Evolutionary conservation across 257 asterid species (phyloP).

Genomic region (Rehmannia glutinosa): DNA sequence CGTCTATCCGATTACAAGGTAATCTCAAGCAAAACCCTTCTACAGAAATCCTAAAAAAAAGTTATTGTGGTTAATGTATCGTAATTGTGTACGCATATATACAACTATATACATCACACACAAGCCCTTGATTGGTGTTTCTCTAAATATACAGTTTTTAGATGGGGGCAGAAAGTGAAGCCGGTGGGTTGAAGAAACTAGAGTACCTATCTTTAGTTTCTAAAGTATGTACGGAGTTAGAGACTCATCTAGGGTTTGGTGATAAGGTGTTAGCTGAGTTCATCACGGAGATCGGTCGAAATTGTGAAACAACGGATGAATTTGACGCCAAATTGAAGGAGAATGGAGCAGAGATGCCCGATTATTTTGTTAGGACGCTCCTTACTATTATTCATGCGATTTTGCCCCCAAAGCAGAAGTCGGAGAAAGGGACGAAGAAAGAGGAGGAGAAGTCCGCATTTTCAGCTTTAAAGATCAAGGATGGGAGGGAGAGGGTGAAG

Average conservation of each 20-base stretch:
- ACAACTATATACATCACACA: too few relatives aligned
- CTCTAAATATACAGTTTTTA: background rate
- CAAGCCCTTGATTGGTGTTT: background rate
- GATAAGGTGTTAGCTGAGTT: slow-evolving; percentile 82
- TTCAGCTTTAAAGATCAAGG: slow-evolving; percentile 62
- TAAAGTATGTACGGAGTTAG: slow-evolving; percentile 79
- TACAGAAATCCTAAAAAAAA: background rate
- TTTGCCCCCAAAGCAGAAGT: slow-evolving; percentile 53
- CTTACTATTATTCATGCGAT: slow-evolving; percentile 84
- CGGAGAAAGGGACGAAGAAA: slow-evolving; percentile 29
- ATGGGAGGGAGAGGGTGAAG: slow-evolving; percentile 66
- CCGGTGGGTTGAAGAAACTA: slow-evolving; percentile 55
- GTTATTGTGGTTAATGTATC: background rate
- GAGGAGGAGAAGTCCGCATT: slow-evolving; percentile 38
- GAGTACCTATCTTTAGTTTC: slow-evolving; percentile 79
- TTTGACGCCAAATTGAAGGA: slow-evolving; percentile 63
- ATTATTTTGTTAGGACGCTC: slow-evolving; percentile 76
- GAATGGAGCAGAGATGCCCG: slow-evolving; percentile 80
- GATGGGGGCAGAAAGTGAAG: slow-evolving; percentile 40
- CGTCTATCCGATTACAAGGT: too few relatives aligned
- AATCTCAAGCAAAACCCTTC: background rate
- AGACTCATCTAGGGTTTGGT: slow-evolving; percentile 62
- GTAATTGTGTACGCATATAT: too few relatives aligned
- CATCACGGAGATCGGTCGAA: slow-evolving; percentile 68
- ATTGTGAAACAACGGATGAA: slow-evolving; percentile 47